Evolutionary conservation across 441 rosid species (phyloP).

Genomic region (Adansonia madagascariensis): DNA sequence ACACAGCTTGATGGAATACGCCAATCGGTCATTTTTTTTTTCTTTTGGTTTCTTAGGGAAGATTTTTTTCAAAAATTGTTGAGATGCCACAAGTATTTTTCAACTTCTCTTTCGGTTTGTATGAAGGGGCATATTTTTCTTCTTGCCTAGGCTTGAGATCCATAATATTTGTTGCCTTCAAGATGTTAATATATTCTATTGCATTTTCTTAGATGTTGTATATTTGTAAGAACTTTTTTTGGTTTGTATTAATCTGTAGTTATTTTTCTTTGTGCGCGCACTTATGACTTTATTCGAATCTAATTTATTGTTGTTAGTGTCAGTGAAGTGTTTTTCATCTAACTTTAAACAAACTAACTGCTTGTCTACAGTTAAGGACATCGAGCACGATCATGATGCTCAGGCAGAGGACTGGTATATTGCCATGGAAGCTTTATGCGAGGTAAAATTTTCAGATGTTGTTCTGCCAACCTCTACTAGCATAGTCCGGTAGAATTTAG

Average conservation of each 20-base stretch:
- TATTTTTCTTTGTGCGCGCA: not conserved
- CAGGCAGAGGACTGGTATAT: conserved; percentile 83
- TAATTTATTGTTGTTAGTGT: conserved; percentile 9
- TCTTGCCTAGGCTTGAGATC: conserved; percentile 13
- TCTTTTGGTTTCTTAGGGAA: not conserved
- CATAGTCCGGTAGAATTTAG: not conserved
- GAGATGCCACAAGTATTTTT: not conserved
- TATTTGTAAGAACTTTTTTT: not conserved
- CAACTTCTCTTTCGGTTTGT: conserved; percentile 11
- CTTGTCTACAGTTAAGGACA: conserved; percentile 61
- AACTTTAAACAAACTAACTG: conserved; percentile 28
- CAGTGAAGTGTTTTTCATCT: not conserved
- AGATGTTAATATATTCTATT: conserved; percentile 1
- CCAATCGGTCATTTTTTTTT: not conserved
- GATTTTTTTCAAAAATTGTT: not conserved
- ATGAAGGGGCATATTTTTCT: not conserved
- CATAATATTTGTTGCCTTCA: conserved; percentile 16
- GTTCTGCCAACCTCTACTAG: conserved; percentile 1
- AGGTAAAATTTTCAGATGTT: conserved; percentile 49
- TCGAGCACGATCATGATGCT: conserved; percentile 74
- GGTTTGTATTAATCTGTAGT: conserved; percentile 1
- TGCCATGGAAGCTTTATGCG: conserved; percentile 84
- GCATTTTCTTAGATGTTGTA: not conserved
- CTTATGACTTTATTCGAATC: not conserved
- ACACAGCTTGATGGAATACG: not conserved